Percentiles rank a stretch among this genome's conserved stretches.
Evolutionary conservation across 164 flowering plant genomes (phyloP).

Genomic region (Hamamelis virginiana): DNA sequence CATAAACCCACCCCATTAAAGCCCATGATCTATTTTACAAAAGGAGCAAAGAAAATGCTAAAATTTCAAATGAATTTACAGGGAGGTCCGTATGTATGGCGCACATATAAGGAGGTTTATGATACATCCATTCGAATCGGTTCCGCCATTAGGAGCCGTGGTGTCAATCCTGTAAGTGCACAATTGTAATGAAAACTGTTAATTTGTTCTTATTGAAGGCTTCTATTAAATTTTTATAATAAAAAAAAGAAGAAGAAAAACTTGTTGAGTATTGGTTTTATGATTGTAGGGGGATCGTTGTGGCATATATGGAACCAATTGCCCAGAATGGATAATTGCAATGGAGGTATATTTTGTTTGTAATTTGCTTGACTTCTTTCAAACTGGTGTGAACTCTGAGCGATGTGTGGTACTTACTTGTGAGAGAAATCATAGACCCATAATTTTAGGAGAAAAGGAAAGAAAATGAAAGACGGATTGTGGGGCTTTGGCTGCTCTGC

Average conservation of each 20-base stretch:
- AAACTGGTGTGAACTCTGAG: no score
- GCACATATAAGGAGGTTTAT: slow-evolving; percentile 72
- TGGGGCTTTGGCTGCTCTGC: no score
- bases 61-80: slow-evolving; percentile 22
- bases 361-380: background rate
- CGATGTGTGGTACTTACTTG: no score
- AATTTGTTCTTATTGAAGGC: no score
- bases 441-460: no score
- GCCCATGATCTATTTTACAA: background rate
- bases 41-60: background rate
- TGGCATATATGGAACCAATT: slow-evolving; percentile 89
- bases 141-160: slow-evolving; percentile 70
- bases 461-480: no score
- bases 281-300: slow-evolving; percentile 70
- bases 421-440: no score
- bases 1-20: background rate
- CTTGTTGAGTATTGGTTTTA: background rate
- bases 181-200: background rate
- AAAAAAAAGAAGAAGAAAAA: no score
- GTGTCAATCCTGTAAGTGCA: slow-evolving; percentile 70
- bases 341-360: slow-evolving; percentile 70
- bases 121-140: slow-evolving; percentile 61
- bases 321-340: slow-evolving; percentile 86
- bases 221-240: no score
- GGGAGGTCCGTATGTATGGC: slow-evolving; percentile 81